Evolutionary conservation across 805 yeast species (phyloP), one percentile per base, ranked within the genome.

Genomic region (Candida coleopterorum): DNA sequence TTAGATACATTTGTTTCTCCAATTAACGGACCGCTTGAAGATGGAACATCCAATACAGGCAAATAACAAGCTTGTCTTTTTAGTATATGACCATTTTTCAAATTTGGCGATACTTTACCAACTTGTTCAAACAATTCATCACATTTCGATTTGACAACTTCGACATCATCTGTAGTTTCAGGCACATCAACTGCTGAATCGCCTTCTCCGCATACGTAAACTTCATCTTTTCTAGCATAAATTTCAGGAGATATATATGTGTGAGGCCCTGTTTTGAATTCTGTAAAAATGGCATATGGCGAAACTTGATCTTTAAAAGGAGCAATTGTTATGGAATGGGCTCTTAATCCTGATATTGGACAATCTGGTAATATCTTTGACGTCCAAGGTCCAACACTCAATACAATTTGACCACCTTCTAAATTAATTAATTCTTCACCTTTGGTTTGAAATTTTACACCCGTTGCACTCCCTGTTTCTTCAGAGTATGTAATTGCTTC

Each of bases 371-470:
- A 62, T 29, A 90, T 75, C 51, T 81, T 82, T 2, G 96, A 82
- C 2, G 97, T 88, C 98, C 98, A 90, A 9, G 98, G 98, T 0
- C 98, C 98, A 48, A 86, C 85, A 0, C 95, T 70, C 49, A 93
- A 67, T 9, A 90, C 80, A n/a, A 87, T 79, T 48, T 85, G 80
- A 52, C 85, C 86, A 37, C 85, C 93, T 10, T 50, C 53, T 10
- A 88, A 62, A 23, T 72, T 73, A 7, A 77, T 53, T 18, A 62
- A 60, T 33, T 64, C 56, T 23, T 58, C 59, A 35, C 54, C 48
- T 34, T 37, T 44, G 14, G 72, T 65, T 45, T 74, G 74, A 56
- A 81, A 88, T n/a, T 68, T 62, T 6, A 87, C 75, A 15, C 95
- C 96, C 12, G 72, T 72, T 29, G 87, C 87, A 27, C 71, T 71